phyloP scores from a whole-genome alignment of 73 alveolate species.

The Paramecium bursaria region DNA sequence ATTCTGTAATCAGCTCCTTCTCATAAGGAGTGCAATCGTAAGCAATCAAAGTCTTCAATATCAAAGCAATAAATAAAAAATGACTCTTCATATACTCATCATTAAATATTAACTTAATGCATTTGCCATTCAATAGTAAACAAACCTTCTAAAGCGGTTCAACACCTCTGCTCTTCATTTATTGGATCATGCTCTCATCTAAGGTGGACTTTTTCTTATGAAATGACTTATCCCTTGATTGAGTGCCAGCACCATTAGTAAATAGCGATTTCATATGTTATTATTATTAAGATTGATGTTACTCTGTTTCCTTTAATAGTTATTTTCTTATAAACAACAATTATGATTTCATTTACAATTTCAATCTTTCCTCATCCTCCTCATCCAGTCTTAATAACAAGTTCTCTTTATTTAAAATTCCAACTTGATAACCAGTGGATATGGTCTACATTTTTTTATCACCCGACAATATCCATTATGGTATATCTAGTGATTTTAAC shows the following conservation, averaged over 20 bases:
- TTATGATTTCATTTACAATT: conserved; percentile 36
- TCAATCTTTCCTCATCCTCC: conserved; percentile 38
- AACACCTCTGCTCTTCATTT: conserved; percentile 33
- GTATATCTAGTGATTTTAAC: not conserved
- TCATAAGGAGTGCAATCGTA: conserved; percentile 55
- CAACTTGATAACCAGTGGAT: conserved; percentile 34
- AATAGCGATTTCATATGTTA: too few species aligned
- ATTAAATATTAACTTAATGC: conserved; percentile 8
- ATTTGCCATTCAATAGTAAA: conserved; percentile 29
- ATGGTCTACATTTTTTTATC: conserved; percentile 45
- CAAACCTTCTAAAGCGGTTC: conserved; percentile 45
- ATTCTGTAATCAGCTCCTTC: conserved; percentile 28
- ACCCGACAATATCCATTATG: conserved; percentile 36
- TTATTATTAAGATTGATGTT: not conserved
- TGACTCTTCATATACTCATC: conserved; percentile 50
- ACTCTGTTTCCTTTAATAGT: conserved; percentile 35
- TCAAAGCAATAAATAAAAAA: conserved; percentile 36
- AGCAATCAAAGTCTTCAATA: conserved; percentile 24
- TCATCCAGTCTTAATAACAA: conserved; percentile 33
- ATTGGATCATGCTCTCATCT: conserved; percentile 41
- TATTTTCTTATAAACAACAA: conserved; percentile 38
- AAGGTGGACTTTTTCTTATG: conserved; percentile 4
- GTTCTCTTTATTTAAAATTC: conserved; percentile 30
- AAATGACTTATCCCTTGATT: not conserved
- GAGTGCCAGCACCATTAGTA: not conserved